phyloP scores from a whole-genome alignment of 148 eudicot genomes.

The Linanthus parryae region DNA sequence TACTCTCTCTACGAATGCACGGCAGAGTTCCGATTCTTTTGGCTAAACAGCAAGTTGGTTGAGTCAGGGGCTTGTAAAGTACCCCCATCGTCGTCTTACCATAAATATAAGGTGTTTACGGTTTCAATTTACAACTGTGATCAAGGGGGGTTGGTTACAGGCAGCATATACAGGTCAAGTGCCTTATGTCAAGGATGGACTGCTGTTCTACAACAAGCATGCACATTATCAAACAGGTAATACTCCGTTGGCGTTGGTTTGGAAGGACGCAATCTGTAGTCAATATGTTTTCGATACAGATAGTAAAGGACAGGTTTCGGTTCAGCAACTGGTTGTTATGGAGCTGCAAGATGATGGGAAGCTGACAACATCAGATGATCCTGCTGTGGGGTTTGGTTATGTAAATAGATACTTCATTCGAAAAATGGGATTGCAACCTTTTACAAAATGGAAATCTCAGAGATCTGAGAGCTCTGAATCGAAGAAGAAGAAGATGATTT shows the following conservation, averaged over 20 bases:
- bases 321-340: constrained; percentile 82
- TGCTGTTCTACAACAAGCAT: constrained; percentile 86
- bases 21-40: constrained; percentile 90
- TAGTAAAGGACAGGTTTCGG: constrained; percentile 65
- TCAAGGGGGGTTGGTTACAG: constrained; percentile 57
- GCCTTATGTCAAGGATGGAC: constrained; percentile 88
- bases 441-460: too few species aligned
- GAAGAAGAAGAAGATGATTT: too few species aligned
- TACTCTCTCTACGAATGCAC: constrained; percentile 86
- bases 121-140: constrained; percentile 79
- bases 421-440: constrained; percentile 58
- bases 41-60: constrained; percentile 86
- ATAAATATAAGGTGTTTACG: constrained; percentile 57
- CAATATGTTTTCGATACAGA: constrained; percentile 92
- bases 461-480: too few species aligned
- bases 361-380: constrained; percentile 80
- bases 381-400: constrained; percentile 77
- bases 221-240: constrained; percentile 94
- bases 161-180: constrained; percentile 68
- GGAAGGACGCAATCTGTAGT: constrained; percentile 96
- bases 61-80: constrained; percentile 89
- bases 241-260: constrained; percentile 81
- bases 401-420: constrained; percentile 52
- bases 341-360: constrained; percentile 77
- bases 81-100: constrained; percentile 70